Base-by-base conservation (phyloP, 78 protist genomes). In the Dictyostelium citrinum region DNA sequence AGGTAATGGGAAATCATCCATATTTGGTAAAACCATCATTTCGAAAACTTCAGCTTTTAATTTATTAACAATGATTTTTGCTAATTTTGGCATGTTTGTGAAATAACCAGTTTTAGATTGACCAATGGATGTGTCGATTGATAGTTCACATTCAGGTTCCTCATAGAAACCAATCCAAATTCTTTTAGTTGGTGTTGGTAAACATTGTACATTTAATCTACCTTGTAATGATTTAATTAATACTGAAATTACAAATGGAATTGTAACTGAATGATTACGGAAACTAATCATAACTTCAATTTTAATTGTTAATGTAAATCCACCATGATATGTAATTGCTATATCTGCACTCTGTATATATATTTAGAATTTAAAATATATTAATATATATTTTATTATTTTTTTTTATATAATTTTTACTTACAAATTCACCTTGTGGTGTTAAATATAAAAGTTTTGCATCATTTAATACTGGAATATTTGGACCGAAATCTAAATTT, bases 121-220 rank as follows among this genome's bases (percentile, higher is more conserved):
- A 81, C 95, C 95, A 35, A 90, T 90, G 0, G 90, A 82, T 2
- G 95, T 90, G 35, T 90, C 91, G 12, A 90, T 90, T 4, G 51
- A 84, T 11, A 90, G 16, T 67, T 90, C 95, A 64, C 90, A 83
- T 35, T 90, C 75, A 8, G 95, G 95, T 67, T 90, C 95, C 24
- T 81, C 84, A 27, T 90, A 90, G 58, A 90, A 90, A 20, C 95
- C 88, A 67, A 90, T 71, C 95, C 95, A 90, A 55, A 90, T 5
- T 74, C 95, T 55, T 46, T 82, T 90, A 2, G 95, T 83, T 43
- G 95, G 95, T 70, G 86, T 76, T 60, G 91, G 91, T 35, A 90
- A 81, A 81, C 84, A 90, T 61, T 90, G 90, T 31, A 90, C 33
- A 88, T 88, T 88, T 51, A 83, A 43, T 35, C 79, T 79, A n/a